These are phyloP conservation scores for Leucosporidium yakuticum DNA, from an alignment of 768 basidiomycete genomes.

Conservation along the genomic window DNA sequence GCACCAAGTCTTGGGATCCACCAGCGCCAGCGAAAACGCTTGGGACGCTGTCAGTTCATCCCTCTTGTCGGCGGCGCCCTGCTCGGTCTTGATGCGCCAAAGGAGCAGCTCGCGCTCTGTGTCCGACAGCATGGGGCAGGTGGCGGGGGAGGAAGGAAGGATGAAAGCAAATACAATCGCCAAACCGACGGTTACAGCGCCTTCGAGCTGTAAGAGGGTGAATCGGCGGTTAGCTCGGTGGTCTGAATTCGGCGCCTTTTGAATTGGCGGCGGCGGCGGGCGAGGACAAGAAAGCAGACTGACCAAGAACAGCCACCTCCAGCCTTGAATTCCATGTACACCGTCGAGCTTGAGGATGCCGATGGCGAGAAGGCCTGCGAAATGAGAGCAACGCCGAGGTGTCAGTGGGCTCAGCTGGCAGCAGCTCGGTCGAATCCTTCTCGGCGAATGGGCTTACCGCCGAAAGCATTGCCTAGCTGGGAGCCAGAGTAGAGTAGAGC, in stretches of 20 bases:
- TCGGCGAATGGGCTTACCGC: neutral
- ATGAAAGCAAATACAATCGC: constrained; percentile 36
- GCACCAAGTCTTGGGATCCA: constrained; percentile 2
- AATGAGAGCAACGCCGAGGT: neutral
- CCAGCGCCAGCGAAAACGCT: neutral
- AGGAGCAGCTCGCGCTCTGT: neutral
- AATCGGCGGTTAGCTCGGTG: too few relatives aligned
- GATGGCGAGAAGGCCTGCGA: neutral
- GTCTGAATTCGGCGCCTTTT: too few relatives aligned
- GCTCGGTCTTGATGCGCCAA: neutral
- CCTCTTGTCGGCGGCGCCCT: neutral
- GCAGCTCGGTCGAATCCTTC: too few relatives aligned
- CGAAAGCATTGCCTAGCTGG: constrained; percentile 4
- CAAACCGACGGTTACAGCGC: constrained; percentile 24
- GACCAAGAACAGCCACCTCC: constrained; percentile 39
- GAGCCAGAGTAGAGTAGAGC: neutral
- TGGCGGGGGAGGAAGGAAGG: constrained; percentile 17
- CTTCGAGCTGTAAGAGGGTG: constrained; percentile 11
- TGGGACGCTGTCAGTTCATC: neutral
- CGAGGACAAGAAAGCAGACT: too few relatives aligned
- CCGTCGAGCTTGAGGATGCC: constrained; percentile 33
- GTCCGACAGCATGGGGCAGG: neutral
- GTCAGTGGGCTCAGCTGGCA: too few relatives aligned
- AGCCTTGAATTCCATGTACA: constrained; percentile 40
- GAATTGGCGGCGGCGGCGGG: too few relatives aligned